Conservation (phyloP, 2,329 filamentous ascomycete species). For the Lojkania enalia region DNA sequence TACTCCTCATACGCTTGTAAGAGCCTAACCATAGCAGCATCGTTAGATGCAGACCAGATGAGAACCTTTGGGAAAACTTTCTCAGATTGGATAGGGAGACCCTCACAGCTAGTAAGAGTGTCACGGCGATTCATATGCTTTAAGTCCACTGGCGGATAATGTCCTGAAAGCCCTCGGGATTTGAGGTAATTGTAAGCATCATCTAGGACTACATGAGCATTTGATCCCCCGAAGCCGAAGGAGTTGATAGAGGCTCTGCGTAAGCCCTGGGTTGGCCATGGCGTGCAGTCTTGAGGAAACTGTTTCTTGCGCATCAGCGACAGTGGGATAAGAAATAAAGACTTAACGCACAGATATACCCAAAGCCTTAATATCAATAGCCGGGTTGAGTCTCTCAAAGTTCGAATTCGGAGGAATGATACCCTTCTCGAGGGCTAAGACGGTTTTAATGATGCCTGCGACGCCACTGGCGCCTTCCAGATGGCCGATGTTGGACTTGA, state of each 20-base stretch:
- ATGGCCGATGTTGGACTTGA: constrained; percentile 49
- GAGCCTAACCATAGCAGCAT: too few relatives aligned
- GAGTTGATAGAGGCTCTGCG: constrained; percentile 18
- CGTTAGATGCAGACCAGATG: too few relatives aligned
- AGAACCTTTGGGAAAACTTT: constrained; percentile 1
- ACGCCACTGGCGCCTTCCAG: constrained; percentile 46
- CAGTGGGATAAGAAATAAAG: too few relatives aligned
- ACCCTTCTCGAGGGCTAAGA: constrained; percentile 44
- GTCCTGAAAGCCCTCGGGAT: not conserved
- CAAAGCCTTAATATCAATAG: constrained; percentile 4
- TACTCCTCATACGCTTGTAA: too few relatives aligned
- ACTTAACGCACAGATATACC: not conserved
- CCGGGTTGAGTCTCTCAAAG: constrained; percentile 18
- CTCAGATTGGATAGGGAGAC: too few relatives aligned
- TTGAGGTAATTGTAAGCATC: constrained; percentile 12
- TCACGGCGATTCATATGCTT: not conserved
- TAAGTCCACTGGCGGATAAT: not conserved
- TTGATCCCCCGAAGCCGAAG: constrained; percentile 26
- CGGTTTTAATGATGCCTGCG: constrained; percentile 44
- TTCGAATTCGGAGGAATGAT: constrained; percentile 34
- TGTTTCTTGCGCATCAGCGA: not conserved
- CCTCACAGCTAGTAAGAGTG: not conserved
- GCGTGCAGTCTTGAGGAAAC: constrained; percentile 9
- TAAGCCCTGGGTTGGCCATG: constrained; percentile 10
- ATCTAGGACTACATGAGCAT: constrained; percentile 25